Evolutionary conservation across 1,284 basidiomycete species (phyloP).

Genomic region (Paramarasmius palmivorus): DNA sequence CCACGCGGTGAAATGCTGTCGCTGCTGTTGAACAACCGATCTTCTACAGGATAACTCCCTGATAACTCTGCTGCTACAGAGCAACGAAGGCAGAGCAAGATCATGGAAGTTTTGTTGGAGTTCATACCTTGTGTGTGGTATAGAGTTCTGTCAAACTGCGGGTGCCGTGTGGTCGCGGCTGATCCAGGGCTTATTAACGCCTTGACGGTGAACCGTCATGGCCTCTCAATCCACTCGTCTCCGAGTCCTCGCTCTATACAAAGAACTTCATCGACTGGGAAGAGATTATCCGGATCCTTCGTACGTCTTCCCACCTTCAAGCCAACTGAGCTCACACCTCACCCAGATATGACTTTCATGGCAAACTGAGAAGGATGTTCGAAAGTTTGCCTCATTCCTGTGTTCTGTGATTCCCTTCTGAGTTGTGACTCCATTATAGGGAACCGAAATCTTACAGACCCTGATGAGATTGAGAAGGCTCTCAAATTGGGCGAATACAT

Average conservation of each 20-base stretch:
- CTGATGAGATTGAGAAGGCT: constrained; percentile 76
- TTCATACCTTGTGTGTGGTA: too few relatives aligned
- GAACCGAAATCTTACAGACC: constrained; percentile 69
- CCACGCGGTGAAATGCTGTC: too few relatives aligned
- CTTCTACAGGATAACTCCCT: too few relatives aligned
- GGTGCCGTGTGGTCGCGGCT: too few relatives aligned
- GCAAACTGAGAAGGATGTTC: constrained; percentile 65
- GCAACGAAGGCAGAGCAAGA: too few relatives aligned
- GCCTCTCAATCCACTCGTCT: constrained; percentile 38
- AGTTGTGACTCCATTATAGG: constrained; percentile 42
- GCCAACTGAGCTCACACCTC: constrained; percentile 8
- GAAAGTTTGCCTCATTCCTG: constrained; percentile 53
- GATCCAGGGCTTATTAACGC: too few relatives aligned
- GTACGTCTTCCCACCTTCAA: constrained; percentile 42
- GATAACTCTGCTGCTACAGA: too few relatives aligned
- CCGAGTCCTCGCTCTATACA: constrained; percentile 71
- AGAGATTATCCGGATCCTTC: constrained; percentile 77
- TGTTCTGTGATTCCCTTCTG: constrained; percentile 3
- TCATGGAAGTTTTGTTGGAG: too few relatives aligned
- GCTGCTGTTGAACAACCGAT: too few relatives aligned
- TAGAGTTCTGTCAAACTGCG: too few relatives aligned
- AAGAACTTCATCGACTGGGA: constrained; percentile 75
- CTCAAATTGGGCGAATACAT: constrained; percentile 84
- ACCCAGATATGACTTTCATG: constrained; percentile 73
- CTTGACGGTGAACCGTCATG: constrained; percentile 1